phyloP scores from a whole-genome alignment of 768 basidiomycete species.

The Porphyrellus cyaneotinctus region DNA sequence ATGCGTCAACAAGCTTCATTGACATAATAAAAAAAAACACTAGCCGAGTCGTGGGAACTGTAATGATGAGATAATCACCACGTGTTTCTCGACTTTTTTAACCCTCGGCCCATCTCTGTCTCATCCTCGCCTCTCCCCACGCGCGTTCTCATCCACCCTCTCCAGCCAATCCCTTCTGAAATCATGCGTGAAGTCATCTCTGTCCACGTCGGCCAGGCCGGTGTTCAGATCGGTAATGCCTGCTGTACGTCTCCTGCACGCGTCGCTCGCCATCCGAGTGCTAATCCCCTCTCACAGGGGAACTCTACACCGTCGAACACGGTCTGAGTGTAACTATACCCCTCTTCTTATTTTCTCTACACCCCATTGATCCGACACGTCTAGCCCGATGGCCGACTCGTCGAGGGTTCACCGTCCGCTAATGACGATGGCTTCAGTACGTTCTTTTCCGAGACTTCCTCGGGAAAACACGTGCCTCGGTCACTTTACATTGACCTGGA shows the following conservation, averaged over 20 bases:
- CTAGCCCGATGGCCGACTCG: slow-evolving; percentile 92
- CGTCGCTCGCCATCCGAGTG: slow-evolving; percentile 8
- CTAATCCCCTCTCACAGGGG: slow-evolving; percentile 57
- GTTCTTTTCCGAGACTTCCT: slow-evolving; percentile 97
- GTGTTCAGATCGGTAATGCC: slow-evolving; percentile 97
- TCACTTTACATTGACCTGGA: slow-evolving; percentile 97
- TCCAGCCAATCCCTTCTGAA: slow-evolving; percentile 14
- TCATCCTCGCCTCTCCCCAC: slow-evolving; percentile 29
- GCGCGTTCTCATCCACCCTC: slow-evolving; percentile 18
- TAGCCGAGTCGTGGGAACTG: slow-evolving; percentile 23
- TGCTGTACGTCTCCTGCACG: slow-evolving; percentile 70
- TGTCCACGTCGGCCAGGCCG: slow-evolving; percentile 97
- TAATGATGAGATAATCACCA: slow-evolving; percentile 30
- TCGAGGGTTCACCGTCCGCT: slow-evolving; percentile 68
- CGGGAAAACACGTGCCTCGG: slow-evolving; percentile 96
- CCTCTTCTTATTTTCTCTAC: not conserved
- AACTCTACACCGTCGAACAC: slow-evolving; percentile 98
- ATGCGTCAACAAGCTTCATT: not conserved
- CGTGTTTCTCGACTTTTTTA: slow-evolving; percentile 37
- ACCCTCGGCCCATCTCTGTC: slow-evolving; percentile 34
- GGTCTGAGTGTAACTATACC: slow-evolving; percentile 73
- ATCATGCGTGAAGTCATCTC: slow-evolving; percentile 96
- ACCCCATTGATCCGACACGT: slow-evolving; percentile 19
- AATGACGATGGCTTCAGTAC: slow-evolving; percentile 94
- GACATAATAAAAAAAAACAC: slow-evolving; percentile 1